Evolutionary conservation across 23 red algal species (phyloP).

Genomic region (Gracilariopsis chorda): DNA sequence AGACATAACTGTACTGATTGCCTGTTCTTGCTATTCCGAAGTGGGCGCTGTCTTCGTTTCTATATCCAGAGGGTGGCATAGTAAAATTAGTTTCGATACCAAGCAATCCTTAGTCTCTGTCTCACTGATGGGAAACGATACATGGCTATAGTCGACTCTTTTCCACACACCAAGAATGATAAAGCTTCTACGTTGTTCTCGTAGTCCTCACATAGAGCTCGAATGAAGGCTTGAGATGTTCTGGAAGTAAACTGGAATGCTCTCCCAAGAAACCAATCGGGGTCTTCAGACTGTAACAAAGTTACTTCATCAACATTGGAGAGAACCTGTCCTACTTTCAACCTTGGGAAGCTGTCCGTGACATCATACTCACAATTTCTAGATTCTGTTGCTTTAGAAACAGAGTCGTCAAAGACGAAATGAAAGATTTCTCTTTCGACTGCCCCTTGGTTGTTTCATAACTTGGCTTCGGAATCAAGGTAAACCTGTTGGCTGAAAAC

Average conservation of each 20-base stretch:
- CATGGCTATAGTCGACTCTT: neutral
- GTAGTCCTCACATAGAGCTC: neutral
- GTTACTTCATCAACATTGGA: neutral
- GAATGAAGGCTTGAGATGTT: neutral
- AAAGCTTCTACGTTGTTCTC: neutral
- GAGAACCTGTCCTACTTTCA: neutral
- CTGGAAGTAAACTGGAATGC: constrained; percentile 15
- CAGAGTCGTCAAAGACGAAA: too few species aligned
- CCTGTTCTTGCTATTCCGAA: neutral
- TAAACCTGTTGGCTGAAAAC: too few species aligned
- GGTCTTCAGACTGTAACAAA: constrained; percentile 1
- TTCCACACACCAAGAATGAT: neutral
- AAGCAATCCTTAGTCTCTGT: neutral
- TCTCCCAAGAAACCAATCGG: neutral
- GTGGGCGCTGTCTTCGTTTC: neutral
- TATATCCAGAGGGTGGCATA: neutral
- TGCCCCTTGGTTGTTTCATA: too few species aligned
- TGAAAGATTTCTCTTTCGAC: too few species aligned
- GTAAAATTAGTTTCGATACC: neutral
- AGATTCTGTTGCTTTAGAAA: too few species aligned
- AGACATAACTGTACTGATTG: neutral
- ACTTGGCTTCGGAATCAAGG: too few species aligned
- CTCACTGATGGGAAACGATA: neutral
- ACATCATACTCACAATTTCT: too few species aligned
- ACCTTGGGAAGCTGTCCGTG: too few species aligned